Conservation (phyloP, 495 filamentous ascomycete species). For the Pseudevernia furfuracea region DNA sequence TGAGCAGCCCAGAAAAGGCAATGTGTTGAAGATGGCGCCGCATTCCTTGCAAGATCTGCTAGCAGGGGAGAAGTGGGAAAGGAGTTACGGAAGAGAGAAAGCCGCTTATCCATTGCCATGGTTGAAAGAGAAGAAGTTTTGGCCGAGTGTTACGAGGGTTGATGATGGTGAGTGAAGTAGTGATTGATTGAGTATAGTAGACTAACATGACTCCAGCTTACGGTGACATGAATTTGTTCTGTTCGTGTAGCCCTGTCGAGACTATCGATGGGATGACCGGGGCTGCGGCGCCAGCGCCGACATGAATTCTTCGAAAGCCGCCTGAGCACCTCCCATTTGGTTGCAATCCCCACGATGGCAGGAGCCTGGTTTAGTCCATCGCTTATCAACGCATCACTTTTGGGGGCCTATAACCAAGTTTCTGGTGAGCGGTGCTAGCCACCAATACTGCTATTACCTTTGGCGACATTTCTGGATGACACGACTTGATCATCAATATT, state of each 20-base stretch:
- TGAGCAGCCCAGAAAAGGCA: slow-evolving; percentile 65
- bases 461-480: not conserved
- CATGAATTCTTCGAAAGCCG: slow-evolving; percentile 13
- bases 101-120: slow-evolving; percentile 85
- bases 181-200: slow-evolving; percentile 5
- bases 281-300: slow-evolving; percentile 27
- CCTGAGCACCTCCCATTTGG: not conserved
- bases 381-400: not conserved
- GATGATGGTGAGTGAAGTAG: slow-evolving; percentile 67
- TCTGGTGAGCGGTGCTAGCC: not conserved
- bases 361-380: not conserved
- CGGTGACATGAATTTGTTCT: slow-evolving; percentile 90
- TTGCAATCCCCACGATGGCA: not conserved
- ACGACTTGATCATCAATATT: not conserved
- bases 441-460: not conserved
- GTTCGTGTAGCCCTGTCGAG: slow-evolving; percentile 85
- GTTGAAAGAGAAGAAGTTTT: slow-evolving; percentile 96
- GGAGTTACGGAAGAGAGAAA: slow-evolving; percentile 69
- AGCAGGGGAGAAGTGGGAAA: slow-evolving; percentile 60
- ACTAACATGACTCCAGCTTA: slow-evolving; percentile 54
- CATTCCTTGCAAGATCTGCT: slow-evolving; percentile 82
- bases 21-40: slow-evolving; percentile 87
- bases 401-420: not conserved
- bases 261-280: slow-evolving; percentile 37
- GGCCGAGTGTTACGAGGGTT: slow-evolving; percentile 82